Evolutionary conservation across 2,329 filamentous ascomycete genomes (phyloP).

Genomic region (Alternaria viburni): DNA sequence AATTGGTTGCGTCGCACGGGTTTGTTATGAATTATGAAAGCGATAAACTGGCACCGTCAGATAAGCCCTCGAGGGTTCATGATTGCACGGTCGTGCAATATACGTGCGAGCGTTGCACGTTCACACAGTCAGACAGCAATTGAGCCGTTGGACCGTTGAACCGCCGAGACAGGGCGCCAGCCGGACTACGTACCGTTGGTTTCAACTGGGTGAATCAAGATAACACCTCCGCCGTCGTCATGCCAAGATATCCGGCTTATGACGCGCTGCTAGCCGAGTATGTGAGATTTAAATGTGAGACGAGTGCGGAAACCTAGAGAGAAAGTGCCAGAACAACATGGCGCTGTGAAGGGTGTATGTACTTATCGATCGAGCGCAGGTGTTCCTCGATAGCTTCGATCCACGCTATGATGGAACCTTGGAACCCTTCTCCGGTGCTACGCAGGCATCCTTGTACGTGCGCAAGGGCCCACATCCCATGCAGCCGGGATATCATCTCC

Average conservation of each 20-base stretch:
- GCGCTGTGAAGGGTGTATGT: constrained; percentile 7
- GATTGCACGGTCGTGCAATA: background rate
- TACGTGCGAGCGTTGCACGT: background rate
- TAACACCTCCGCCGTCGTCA: background rate
- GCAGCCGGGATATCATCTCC: background rate
- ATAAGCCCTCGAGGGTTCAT: constrained; percentile 11
- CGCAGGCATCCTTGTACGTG: background rate
- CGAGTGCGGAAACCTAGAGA: background rate
- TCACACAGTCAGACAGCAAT: constrained; percentile 1
- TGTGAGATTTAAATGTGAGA: background rate
- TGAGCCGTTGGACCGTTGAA: constrained; percentile 6
- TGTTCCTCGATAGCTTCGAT: background rate
- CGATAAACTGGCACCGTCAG: constrained; percentile 14
- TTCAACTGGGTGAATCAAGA: constrained; percentile 4
- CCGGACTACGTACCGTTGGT: constrained; percentile 21
- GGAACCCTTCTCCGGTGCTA: background rate
- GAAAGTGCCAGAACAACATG: constrained; percentile 8
- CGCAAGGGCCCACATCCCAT: background rate
- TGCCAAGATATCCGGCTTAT: background rate
- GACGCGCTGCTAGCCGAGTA: constrained; percentile 8
- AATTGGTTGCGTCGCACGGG: constrained; percentile 6
- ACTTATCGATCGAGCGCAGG: background rate
- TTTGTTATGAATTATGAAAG: constrained; percentile 15
- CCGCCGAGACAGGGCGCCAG: background rate
- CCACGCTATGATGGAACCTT: background rate